Evolutionary conservation across 345 rosid species (phyloP), one percentile per base, ranked within the genome.

Genomic region (Diplotaxis tenuifolia): DNA sequence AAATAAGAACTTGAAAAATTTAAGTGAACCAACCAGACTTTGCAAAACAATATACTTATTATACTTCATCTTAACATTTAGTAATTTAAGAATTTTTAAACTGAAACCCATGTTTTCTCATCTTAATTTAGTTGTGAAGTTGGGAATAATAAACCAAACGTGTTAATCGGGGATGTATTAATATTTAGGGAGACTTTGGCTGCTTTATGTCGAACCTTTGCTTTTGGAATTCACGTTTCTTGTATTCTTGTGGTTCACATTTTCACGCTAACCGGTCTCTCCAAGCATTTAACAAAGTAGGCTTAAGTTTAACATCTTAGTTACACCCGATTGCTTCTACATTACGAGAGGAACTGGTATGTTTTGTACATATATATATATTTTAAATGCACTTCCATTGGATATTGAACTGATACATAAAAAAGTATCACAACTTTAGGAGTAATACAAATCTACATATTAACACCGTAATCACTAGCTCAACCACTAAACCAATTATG

Each of bases 191-290:
- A 45, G 19, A 45, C 47, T 40, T 12, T 40, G 15, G 15, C 47
- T 40, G 6, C 47, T 40, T 12, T 45, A 15, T 45, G 1, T 28
- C 45, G 61, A 52, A 18, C 9, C 16, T 65, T 65, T 73, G 18
- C 23, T 34, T 27, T 28, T 56, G 18, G 29, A 56, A 56, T 47
- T 42, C 47, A 73, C 42, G 55, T 67, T 47, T 59, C 20, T 49
- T 32, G 16, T 7, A 20, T 74, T 22, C 34, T 10, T 45, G 72
- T 42, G 67, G 50, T 66, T 56, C 52, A 56, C 50, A 74, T 57
- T 65, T 65, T 57, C 27, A 66, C 67, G 53, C 67, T 45, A 74
- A 56, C 29, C 20, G 29, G 14, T 49, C 16, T 54, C 58, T 64
- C 67, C 21, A 66, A 67, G 42, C 52, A 59, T 28, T 42, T 56